Percentiles rank a stretch among this genome's conserved stretches.
Conservation (phyloP, 2,329 filamentous ascomycete species). For the Exophiala alcalophila region DNA sequence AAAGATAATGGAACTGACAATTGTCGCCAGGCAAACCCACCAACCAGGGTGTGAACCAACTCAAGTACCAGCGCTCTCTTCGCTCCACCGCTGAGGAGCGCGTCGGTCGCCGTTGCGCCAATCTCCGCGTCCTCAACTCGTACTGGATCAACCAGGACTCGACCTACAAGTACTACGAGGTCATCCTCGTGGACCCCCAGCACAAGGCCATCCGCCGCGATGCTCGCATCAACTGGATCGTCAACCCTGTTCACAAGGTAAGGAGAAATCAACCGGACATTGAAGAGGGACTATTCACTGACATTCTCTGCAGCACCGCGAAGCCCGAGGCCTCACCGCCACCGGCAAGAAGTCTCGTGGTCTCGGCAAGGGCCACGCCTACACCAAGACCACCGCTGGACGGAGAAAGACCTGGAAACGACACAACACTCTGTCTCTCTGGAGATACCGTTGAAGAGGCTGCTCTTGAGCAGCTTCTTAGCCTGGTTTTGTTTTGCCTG, state of each 20-base stretch:
- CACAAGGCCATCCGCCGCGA: constrained; percentile 99
- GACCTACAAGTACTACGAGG: constrained; percentile 99
- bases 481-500: no score
- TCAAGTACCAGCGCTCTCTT: constrained; percentile 99
- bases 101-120: constrained; percentile 98
- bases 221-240: constrained; percentile 99
- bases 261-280: constrained; percentile 17
- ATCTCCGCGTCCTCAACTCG: constrained; percentile 98
- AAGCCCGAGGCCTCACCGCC: constrained; percentile 92
- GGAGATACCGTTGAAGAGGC: constrained; percentile 70
- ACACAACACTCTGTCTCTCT: constrained; percentile 98
- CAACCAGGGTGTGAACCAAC: constrained; percentile 99
- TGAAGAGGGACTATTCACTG: background rate
- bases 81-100: constrained; percentile 98
- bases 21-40: constrained; percentile 84
- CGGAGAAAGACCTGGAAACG: constrained; percentile 99
- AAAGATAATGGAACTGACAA: background rate
- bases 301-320: constrained; percentile 68
- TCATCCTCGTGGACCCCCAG: constrained; percentile 99
- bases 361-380: constrained; percentile 98
- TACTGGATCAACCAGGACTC: constrained; percentile 99
- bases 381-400: constrained; percentile 96
- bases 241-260: constrained; percentile 96
- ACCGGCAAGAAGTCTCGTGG: constrained; percentile 99
- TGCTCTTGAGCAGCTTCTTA: background rate